Conservation (phyloP, 176 grass and related monocot species). For the Raddia distichophylla region DNA sequence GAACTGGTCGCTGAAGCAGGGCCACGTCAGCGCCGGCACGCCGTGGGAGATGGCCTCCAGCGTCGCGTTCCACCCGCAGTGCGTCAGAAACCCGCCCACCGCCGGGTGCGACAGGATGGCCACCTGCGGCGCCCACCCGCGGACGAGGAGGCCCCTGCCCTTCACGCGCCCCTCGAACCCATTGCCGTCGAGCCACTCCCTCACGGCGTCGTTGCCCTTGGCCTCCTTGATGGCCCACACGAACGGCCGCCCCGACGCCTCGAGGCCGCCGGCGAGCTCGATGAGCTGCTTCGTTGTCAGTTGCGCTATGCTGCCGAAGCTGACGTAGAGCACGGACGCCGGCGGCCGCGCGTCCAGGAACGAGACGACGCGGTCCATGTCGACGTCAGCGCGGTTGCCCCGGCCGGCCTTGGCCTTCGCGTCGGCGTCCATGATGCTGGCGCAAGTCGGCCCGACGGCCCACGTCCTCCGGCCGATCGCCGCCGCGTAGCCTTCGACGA, state of each 20-base stretch:
- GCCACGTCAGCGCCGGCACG: slow-evolving; percentile 68
- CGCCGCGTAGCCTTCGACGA: slow-evolving; percentile 44
- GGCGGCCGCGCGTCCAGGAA: slow-evolving; percentile 49
- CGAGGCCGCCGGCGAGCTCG: slow-evolving; percentile 47
- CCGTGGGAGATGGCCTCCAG: slow-evolving; percentile 53
- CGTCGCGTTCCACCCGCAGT: slow-evolving; percentile 71
- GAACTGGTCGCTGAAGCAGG: slow-evolving; percentile 57
- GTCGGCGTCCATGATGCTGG: background rate
- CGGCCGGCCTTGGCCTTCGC: slow-evolving; percentile 27
- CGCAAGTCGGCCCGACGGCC: slow-evolving; percentile 56
- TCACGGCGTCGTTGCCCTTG: slow-evolving; percentile 33
- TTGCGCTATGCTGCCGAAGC: slow-evolving; percentile 52
- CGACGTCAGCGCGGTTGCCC: slow-evolving; percentile 37
- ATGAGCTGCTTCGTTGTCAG: slow-evolving; percentile 35
- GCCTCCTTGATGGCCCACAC: slow-evolving; percentile 63
- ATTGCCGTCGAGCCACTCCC: slow-evolving; percentile 41
- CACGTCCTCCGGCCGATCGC: slow-evolving; percentile 45
- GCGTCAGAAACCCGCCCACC: slow-evolving; percentile 56
- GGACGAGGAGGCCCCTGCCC: slow-evolving; percentile 53
- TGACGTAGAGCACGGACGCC: slow-evolving; percentile 55
- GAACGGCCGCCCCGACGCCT: slow-evolving; percentile 51
- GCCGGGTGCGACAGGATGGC: slow-evolving; percentile 56
- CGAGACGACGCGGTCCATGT: slow-evolving; percentile 1
- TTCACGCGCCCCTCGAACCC: slow-evolving; percentile 54
- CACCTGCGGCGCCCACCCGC: slow-evolving; percentile 63